phyloP scores from a whole-genome alignment of 1,284 basidiomycete genomes.

The Paramarasmius palmivorus region DNA sequence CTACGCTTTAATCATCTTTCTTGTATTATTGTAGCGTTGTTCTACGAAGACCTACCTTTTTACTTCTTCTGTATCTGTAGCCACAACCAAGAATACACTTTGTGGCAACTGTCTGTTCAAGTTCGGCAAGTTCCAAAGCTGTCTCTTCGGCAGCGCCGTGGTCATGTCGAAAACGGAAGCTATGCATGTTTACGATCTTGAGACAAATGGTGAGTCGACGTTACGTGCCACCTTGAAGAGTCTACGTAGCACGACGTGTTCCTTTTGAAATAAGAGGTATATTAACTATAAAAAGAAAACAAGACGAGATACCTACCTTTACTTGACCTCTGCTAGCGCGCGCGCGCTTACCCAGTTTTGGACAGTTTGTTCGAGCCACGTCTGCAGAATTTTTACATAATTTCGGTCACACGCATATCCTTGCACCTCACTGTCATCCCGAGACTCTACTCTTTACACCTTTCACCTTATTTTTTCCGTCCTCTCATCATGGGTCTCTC shows the following conservation, averaged over 20 bases:
- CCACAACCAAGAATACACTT: too few relatives aligned
- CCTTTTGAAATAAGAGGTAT: neutral
- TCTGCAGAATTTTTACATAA: slow-evolving; percentile 38
- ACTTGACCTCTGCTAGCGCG: neutral
- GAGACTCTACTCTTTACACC: slow-evolving; percentile 35
- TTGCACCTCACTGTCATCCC: slow-evolving; percentile 25
- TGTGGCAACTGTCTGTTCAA: too few relatives aligned
- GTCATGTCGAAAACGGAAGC: neutral
- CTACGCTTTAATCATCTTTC: neutral
- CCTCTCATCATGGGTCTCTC: slow-evolving; percentile 76
- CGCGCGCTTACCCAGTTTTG: neutral
- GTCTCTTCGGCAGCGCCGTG: neutral
- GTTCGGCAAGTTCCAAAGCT: too few relatives aligned
- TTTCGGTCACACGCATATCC: slow-evolving; percentile 38
- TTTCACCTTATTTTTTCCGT: slow-evolving; percentile 29
- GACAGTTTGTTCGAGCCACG: slow-evolving; percentile 13
- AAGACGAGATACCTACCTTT: too few relatives aligned
- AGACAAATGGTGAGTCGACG: neutral
- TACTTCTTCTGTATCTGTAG: neutral
- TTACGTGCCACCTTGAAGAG: neutral
- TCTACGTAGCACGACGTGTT: neutral
- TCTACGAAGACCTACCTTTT: neutral
- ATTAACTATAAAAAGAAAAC: neutral
- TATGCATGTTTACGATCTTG: neutral
- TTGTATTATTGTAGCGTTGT: neutral